A percentile compares a stretch with the other conserved stretches of the same genome.
Evolutionary conservation across 345 rosid species (phyloP).

Genomic region (Moricandia moricandioides): DNA sequence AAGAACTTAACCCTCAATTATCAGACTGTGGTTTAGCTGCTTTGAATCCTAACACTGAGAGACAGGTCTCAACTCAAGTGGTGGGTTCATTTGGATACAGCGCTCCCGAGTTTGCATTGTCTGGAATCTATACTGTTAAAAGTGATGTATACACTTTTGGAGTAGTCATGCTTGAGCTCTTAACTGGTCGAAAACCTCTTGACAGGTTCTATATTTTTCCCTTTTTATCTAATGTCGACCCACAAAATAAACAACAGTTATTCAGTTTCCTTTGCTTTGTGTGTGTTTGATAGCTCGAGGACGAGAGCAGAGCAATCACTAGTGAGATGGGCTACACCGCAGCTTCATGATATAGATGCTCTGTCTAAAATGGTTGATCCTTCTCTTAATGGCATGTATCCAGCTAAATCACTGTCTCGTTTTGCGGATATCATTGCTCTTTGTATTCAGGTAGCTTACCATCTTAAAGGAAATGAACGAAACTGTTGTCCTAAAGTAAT

Average conservation of each 20-base stretch:
- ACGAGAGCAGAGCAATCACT: conserved; percentile 89
- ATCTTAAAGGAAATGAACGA: neutral
- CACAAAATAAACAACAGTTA: neutral
- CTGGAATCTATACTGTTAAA: conserved; percentile 93
- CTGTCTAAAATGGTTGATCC: conserved; percentile 99
- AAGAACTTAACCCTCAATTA: conserved; percentile 92
- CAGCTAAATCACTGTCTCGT: conserved; percentile 97
- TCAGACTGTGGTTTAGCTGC: conserved; percentile 98
- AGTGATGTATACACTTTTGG: conserved; percentile 99
- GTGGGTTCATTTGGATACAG: conserved; percentile 98
- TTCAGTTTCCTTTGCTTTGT: neutral
- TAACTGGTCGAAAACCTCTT: conserved; percentile 95
- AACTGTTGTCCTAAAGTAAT: conserved; percentile 55
- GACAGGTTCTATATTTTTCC: conserved; percentile 58
- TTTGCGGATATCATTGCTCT: conserved; percentile 96
- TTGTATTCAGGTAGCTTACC: conserved; percentile 78
- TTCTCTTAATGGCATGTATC: conserved; percentile 90
- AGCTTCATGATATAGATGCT: conserved; percentile 93
- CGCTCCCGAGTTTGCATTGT: conserved; percentile 95
- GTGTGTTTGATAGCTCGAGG: conserved; percentile 61
- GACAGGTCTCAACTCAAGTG: conserved; percentile 92
- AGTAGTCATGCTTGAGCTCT: conserved; percentile 94
- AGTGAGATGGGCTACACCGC: conserved; percentile 99
- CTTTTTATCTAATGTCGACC: neutral
- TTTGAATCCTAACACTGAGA: conserved; percentile 84